Conservation (phyloP, 805 yeast genomes). For the Kockiozyma suomiensis region DNA sequence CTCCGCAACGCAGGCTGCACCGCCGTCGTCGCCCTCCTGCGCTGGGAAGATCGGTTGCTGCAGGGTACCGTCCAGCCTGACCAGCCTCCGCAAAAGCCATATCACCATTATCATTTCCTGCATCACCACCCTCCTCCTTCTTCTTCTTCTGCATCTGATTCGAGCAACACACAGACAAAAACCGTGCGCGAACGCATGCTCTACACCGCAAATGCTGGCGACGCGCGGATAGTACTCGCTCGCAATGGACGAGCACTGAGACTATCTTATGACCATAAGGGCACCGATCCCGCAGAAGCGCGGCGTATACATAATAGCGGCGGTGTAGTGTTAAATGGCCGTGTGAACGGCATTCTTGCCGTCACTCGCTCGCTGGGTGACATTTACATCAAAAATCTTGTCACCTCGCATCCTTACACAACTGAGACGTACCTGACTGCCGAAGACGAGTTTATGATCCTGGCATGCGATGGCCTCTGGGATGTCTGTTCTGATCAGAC, state of each 20-base stretch:
- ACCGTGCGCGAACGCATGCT: conserved; percentile 57
- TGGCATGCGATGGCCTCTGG: conserved; percentile 98
- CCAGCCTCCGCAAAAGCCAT: conserved; percentile 10
- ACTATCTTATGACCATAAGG: conserved; percentile 90
- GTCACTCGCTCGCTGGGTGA: conserved; percentile 94
- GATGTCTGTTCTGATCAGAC: conserved; percentile 85
- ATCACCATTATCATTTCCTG: conserved; percentile 24
- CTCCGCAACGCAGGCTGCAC: conserved; percentile 87
- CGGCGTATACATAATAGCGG: conserved; percentile 76
- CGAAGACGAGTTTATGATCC: conserved; percentile 74
- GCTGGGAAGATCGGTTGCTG: conserved; percentile 63
- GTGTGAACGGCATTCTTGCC: conserved; percentile 95
- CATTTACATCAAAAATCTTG: conserved; percentile 84
- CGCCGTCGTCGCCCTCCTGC: conserved; percentile 87
- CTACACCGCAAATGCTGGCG: conserved; percentile 95
- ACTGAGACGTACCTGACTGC: conserved; percentile 74
- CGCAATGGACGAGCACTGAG: conserved; percentile 76
- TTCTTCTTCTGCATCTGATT: not conserved
- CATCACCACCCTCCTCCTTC: conserved; percentile 17
- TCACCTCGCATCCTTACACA: conserved; percentile 89
- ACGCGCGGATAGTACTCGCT: conserved; percentile 76
- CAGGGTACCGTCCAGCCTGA: not conserved
- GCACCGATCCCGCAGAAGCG: conserved; percentile 76
- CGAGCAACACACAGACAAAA: not conserved
- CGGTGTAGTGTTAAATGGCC: conserved; percentile 82